A percentile compares a stretch with the other conserved stretches of the same genome.
phyloP scores from a whole-genome alignment of 2,329 filamentous ascomycete species.

The Penicillium sp. region DNA sequence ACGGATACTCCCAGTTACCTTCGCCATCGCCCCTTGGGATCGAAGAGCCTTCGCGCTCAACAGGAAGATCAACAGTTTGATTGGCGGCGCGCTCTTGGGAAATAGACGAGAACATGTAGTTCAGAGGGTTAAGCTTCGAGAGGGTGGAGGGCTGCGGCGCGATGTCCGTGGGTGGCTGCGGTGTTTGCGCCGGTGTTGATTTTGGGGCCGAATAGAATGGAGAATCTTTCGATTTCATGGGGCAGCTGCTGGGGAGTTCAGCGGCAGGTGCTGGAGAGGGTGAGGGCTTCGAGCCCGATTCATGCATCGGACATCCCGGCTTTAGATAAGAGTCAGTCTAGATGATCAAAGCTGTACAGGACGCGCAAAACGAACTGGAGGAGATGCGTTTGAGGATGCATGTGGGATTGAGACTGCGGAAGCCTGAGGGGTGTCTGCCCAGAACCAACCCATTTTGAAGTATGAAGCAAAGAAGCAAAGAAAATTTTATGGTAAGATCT shows the following conservation, averaged over 20 bases:
- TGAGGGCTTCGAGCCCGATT: constrained; percentile 40
- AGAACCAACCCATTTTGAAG: constrained; percentile 66
- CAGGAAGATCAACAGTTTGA: constrained; percentile 73
- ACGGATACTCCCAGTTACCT: constrained; percentile 95
- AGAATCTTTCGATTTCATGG: constrained; percentile 50
- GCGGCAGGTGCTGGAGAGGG: constrained; percentile 32
- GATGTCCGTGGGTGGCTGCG: constrained; percentile 31
- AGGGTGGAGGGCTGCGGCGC: constrained; percentile 51
- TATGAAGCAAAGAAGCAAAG: constrained; percentile 2
- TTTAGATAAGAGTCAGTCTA: constrained; percentile 38
- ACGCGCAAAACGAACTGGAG: constrained; percentile 51
- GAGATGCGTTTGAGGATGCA: constrained; percentile 49
- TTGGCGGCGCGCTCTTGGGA: constrained; percentile 74
- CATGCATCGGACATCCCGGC: constrained; percentile 71
- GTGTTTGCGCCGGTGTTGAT: constrained; percentile 32
- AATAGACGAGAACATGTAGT: constrained; percentile 91
- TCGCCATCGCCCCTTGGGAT: constrained; percentile 79
- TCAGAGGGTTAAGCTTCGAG: constrained; percentile 74
- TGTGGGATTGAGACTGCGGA: constrained; percentile 50
- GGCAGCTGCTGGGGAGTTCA: constrained; percentile 42
- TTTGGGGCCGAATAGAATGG: constrained; percentile 46
- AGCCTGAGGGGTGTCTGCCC: constrained; percentile 56
- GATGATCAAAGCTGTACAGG: not conserved
- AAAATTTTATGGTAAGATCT: not conserved
- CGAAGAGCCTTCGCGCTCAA: constrained; percentile 77